A percentile compares a stretch with the other conserved stretches of the same genome.
Evolutionary conservation across 176 grass and related monocot species (phyloP).

Genomic region (Elymus sibiricus): DNA sequence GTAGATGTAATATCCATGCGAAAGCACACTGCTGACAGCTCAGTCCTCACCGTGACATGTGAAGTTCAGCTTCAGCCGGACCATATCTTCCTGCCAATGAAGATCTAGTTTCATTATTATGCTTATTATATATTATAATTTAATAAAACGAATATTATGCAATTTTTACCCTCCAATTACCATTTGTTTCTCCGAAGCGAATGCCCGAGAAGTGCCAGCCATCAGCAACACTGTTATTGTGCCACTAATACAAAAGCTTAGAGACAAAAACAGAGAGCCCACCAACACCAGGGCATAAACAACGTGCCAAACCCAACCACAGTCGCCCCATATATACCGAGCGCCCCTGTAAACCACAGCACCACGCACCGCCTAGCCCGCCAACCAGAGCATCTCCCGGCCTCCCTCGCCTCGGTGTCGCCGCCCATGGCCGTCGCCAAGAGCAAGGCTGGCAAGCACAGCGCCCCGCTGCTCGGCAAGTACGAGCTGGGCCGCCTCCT

Average conservation of each 20-base stretch:
- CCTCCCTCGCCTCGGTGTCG: not conserved
- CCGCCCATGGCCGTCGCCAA: conserved; percentile 39
- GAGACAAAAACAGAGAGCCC: not conserved
- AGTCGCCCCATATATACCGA: conserved; percentile 15
- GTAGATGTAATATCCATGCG: not conserved
- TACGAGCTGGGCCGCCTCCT: conserved; percentile 81
- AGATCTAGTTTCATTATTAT: not conserved
- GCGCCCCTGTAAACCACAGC: not conserved
- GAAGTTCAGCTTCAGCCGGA: not conserved
- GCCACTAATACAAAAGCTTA: not conserved
- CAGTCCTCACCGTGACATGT: not conserved
- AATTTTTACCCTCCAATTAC: not conserved
- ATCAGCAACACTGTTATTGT: not conserved
- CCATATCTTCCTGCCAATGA: not conserved
- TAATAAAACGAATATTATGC: not conserved
- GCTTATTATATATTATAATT: too few relatives aligned
- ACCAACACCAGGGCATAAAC: not conserved
- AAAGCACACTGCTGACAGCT: not conserved
- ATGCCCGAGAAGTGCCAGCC: not conserved
- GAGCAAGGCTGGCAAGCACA: conserved; percentile 16
- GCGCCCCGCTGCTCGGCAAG: conserved; percentile 65
- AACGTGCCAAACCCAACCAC: not conserved
- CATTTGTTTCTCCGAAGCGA: not conserved
- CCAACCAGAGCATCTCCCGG: not conserved
- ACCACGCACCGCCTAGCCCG: not conserved